Conservation (phyloP, 768 basidiomycete genomes). For the Tubosaeta sp. region DNA sequence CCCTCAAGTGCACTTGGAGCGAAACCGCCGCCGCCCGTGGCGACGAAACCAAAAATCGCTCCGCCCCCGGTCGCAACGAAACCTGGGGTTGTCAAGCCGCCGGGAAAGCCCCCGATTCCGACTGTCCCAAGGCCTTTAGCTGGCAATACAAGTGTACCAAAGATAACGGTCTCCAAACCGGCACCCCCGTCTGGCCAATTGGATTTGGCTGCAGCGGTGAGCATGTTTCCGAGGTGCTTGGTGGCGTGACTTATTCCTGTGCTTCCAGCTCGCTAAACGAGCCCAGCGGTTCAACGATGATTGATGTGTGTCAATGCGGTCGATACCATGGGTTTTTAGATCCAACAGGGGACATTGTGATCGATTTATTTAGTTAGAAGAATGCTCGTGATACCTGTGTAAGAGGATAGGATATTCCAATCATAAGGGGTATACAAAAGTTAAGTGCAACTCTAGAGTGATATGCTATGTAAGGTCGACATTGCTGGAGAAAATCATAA, state of each 20-base stretch:
- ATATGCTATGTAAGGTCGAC: conserved; percentile 12
- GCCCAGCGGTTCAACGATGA: conserved; percentile 61
- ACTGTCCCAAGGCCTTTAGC: conserved; percentile 48
- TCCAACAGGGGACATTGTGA: conserved; percentile 1
- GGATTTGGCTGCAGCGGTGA: conserved; percentile 81
- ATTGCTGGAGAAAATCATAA: conserved; percentile 18
- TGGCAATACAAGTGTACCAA: conserved; percentile 33
- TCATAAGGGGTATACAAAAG: conserved; percentile 24
- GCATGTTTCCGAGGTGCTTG: conserved; percentile 19
- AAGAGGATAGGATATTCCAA: conserved; percentile 12
- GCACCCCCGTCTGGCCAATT: conserved; percentile 55
- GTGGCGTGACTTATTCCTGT: background rate
- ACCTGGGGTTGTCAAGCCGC: conserved; percentile 45
- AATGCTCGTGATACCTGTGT: conserved; percentile 10
- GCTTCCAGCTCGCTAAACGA: conserved; percentile 65
- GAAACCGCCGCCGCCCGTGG: conserved; percentile 57
- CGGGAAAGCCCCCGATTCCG: conserved; percentile 61
- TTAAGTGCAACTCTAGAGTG: conserved; percentile 23
- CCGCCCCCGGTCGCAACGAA: conserved; percentile 57
- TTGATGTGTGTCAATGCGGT: conserved; percentile 20
- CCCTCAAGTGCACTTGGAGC: conserved; percentile 46
- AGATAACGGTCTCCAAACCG: conserved; percentile 38
- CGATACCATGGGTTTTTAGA: conserved; percentile 1
- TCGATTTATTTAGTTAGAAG: conserved; percentile 13
- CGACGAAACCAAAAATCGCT: conserved; percentile 58